Evolutionary conservation across 2,329 filamentous ascomycete genomes (phyloP).

Genomic region (Talaromyces piceae): DNA sequence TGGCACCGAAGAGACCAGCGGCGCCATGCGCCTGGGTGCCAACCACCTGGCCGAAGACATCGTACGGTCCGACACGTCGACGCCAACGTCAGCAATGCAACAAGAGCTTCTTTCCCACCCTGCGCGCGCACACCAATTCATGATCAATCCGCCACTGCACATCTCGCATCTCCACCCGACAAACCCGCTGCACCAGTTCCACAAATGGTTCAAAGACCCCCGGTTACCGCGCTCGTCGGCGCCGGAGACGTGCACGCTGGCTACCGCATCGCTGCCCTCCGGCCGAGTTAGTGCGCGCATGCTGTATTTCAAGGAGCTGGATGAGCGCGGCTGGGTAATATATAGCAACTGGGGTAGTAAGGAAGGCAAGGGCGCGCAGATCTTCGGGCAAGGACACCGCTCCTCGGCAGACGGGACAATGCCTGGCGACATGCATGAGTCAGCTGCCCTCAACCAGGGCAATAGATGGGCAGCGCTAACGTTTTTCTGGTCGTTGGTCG

Average conservation of each 20-base stretch:
- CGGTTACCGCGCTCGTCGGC: constrained; percentile 56
- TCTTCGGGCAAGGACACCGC: constrained; percentile 24
- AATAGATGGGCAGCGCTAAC: constrained; percentile 77
- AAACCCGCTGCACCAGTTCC: constrained; percentile 73
- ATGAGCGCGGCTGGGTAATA: constrained; percentile 73
- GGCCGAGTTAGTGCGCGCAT: constrained; percentile 78
- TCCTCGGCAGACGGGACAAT: constrained; percentile 6
- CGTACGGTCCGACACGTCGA: constrained; percentile 26
- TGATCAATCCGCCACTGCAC: constrained; percentile 35
- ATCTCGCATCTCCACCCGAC: constrained; percentile 35
- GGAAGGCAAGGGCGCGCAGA: constrained; percentile 42
- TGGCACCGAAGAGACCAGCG: neutral
- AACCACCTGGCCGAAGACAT: constrained; percentile 9
- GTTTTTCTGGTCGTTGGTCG: constrained; percentile 82
- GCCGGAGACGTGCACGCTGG: constrained; percentile 81
- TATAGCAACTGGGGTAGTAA: constrained; percentile 84
- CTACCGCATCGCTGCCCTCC: constrained; percentile 74
- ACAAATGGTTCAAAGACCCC: constrained; percentile 77
- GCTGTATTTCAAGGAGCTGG: constrained; percentile 94
- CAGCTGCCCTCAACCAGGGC: constrained; percentile 18
- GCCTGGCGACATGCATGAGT: constrained; percentile 10
- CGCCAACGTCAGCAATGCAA: constrained; percentile 28
- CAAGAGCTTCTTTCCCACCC: constrained; percentile 28
- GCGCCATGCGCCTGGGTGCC: neutral
- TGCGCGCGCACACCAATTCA: constrained; percentile 37